Evolutionary conservation across 257 asterid genomes (phyloP).

Genomic region (Solanum boliviense): DNA sequence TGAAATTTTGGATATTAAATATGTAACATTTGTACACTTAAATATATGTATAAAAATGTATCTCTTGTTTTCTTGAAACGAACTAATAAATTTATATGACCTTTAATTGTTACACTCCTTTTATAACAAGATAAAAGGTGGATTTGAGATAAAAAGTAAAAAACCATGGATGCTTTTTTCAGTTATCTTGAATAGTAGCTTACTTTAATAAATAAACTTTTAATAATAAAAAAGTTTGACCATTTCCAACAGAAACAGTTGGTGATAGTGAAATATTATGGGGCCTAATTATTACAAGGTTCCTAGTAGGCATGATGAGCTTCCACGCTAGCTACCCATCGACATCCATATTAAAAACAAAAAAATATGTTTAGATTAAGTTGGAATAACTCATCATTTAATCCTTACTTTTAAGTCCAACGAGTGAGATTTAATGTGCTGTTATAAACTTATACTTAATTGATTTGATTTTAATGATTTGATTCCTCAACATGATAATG

Average conservation of each 20-base stretch:
- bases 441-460: background rate
- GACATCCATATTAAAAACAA: background rate
- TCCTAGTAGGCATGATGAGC: slow-evolving; percentile 41
- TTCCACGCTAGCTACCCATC: slow-evolving; percentile 30
- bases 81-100: background rate
- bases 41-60: background rate
- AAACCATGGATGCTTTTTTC: background rate
- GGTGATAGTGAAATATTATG: slow-evolving; percentile 31
- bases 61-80: background rate
- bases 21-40: background rate
- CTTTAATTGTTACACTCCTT: background rate
- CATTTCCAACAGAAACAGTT: slow-evolving; percentile 35
- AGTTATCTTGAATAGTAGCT: background rate
- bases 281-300: slow-evolving; percentile 43
- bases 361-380: slow-evolving; percentile 1
- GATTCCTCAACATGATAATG: background rate
- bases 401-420: slow-evolving; percentile 2
- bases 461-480: background rate
- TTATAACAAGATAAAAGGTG: background rate
- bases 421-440: background rate
- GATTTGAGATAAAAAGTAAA: background rate
- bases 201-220: background rate
- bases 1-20: background rate
- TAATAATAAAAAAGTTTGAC: background rate
- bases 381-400: slow-evolving; percentile 3